Evolutionary conservation across 306 rosid genomes (phyloP), one percentile per base, ranked within the genome.

Genomic region (Alnus rubra): DNA sequence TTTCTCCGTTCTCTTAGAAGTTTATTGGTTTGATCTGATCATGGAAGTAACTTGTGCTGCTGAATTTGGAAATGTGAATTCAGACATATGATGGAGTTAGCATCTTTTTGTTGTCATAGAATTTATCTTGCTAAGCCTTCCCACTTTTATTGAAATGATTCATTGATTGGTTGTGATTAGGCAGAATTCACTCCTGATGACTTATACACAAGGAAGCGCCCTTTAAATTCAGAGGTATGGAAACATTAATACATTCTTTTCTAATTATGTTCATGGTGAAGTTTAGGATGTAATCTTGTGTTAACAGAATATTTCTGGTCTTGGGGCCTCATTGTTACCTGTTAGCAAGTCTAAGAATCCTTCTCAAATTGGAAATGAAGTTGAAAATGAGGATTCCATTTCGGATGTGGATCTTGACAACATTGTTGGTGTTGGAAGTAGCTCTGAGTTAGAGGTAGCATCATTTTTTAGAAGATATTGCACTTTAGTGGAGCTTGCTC

Each of bases 161-260:
- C 54, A 3, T 81, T 45, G 31, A 50, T 80, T 85, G 73, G 19
- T 70, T 79, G 65, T 35, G 7, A 80, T 78, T 78, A 94, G 98
- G 98, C 95, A 74, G 94, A 89, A 85, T 84, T 92, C 71, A 92
- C 98, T 85, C 97, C 97, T 2, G 80, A 79, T 35, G 91, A 94
- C 84, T 87, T 94, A 85, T 91, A 73, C 76, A 86, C 94, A 44
- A 88, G 89, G 82, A 94, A 94, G 84, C 97, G 93, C 52, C 93
- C 89, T 45, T 79, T 94, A 77, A 86, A 85, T 59, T 83, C 74
- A 48, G 88, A 73, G 97, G 97, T 92, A 83, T 55, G 62, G 52
- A 73, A 54, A 76, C 33, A 19, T 9, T 6, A 55, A 58, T 78
- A 63, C 45, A 67, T 76, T 39, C 53, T 70, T 77, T 49, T 67